Percentiles rank a stretch among this genome's conserved stretches.
Conservation (phyloP, 2,329 filamentous ascomycete species). For the Colletotrichum truncatum region DNA sequence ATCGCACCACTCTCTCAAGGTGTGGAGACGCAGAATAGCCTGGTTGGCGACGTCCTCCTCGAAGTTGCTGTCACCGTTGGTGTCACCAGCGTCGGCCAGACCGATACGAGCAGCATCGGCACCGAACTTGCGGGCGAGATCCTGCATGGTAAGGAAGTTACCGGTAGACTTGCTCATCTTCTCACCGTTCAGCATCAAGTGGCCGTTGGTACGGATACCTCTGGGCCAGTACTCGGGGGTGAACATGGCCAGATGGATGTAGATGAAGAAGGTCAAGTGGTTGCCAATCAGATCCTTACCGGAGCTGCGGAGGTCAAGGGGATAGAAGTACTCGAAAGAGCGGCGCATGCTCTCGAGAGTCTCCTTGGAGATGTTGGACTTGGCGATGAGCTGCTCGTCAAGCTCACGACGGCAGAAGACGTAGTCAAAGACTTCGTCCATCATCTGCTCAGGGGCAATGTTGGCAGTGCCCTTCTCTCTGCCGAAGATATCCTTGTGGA, state of each 20-base stretch:
- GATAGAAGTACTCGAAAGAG: conserved; percentile 98
- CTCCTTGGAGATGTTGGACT: conserved; percentile 77
- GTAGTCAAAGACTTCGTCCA: conserved; percentile 96
- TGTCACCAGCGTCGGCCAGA: conserved; percentile 93
- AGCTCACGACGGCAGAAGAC: conserved; percentile 82
- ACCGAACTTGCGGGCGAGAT: conserved; percentile 90
- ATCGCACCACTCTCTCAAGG: conserved; percentile 82
- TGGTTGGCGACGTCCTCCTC: conserved; percentile 95
- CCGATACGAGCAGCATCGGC: conserved; percentile 92
- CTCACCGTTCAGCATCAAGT: conserved; percentile 92
- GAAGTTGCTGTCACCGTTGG: conserved; percentile 95
- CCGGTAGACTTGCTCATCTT: conserved; percentile 99
- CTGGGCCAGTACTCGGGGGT: conserved; percentile 88
- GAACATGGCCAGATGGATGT: conserved; percentile 92
- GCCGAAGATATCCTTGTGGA: conserved; percentile 90
- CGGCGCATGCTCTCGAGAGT: conserved; percentile 83
- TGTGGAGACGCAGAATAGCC: conserved; percentile 85
- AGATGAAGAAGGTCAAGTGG: conserved; percentile 90
- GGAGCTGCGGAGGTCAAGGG: conserved; percentile 85
- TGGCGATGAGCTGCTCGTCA: conserved; percentile 69
- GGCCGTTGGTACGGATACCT: conserved; percentile 88
- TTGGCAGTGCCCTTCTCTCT: conserved; percentile 73
- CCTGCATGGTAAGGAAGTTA: conserved; percentile 92
- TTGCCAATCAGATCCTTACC: conserved; percentile 95
- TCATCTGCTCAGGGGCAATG: conserved; percentile 86